Percentiles rank a stretch among this genome's conserved stretches.
These are phyloP conservation scores for Ricinus communis DNA, from an alignment of 345 rosid species.

Conservation along the genomic window DNA sequence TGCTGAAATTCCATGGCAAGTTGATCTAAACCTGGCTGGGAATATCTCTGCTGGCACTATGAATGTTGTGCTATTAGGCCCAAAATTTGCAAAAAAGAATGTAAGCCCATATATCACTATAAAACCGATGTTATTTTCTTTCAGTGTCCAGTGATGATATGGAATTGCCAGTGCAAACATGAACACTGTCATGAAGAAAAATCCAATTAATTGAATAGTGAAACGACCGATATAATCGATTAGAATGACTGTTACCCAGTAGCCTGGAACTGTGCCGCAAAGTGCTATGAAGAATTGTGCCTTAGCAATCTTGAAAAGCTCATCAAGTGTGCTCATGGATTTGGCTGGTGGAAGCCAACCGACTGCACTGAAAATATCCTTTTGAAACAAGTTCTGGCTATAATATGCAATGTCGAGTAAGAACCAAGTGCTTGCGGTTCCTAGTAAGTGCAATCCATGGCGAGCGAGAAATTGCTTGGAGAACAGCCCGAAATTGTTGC, in stretches of 20 bases:
- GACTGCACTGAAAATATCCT: constrained; percentile 10
- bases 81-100: constrained; percentile 20
- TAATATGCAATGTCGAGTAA: constrained; percentile 11
- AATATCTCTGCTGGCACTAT: constrained; percentile 18
- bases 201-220: constrained; percentile 15
- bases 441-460: constrained; percentile 10
- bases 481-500: not conserved
- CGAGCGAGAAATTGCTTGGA: constrained; percentile 13
- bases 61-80: constrained; percentile 16
- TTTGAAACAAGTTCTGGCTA: constrained; percentile 17
- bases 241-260: constrained; percentile 4
- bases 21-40: constrained; percentile 6
- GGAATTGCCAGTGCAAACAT: constrained; percentile 18
- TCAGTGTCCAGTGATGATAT: constrained; percentile 13
- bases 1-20: constrained; percentile 22
- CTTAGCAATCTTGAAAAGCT: constrained; percentile 14
- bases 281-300: constrained; percentile 11
- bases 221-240: constrained; percentile 7
- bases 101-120: not conserved
- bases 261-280: constrained; percentile 14
- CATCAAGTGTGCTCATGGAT: constrained; percentile 1
- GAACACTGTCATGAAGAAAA: constrained; percentile 18
- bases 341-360: constrained; percentile 11
- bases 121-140: constrained; percentile 13
- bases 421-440: constrained; percentile 4